Evolutionary conservation across 139 green algal genomes (phyloP).

Genomic region (Volvox africanus): DNA sequence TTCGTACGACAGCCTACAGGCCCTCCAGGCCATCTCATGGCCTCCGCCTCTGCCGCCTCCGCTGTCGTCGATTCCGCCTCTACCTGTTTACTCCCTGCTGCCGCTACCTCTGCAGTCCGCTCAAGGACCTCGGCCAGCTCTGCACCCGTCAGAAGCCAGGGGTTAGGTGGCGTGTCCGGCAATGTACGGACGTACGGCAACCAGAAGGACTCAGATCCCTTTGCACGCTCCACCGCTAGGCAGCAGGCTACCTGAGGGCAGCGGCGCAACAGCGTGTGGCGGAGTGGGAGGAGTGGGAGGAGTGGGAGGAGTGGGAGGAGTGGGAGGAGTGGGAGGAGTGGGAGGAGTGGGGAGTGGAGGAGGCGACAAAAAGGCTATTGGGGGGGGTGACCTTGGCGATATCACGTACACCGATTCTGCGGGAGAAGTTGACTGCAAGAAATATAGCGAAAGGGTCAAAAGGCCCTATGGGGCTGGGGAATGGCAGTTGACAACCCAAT

Average conservation of each 20-base stretch:
- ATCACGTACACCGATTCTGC: no score
- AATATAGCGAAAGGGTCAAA: no score
- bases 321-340: no score
- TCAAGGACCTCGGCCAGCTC: constrained; percentile 19
- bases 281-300: no score
- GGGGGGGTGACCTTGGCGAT: no score
- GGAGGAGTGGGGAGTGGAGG: no score
- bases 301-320: no score
- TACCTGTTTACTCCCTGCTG: background rate
- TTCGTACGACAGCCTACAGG: background rate
- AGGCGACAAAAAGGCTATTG: background rate
- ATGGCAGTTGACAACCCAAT: no score
- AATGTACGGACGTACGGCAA: constrained; percentile 17
- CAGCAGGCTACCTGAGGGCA: background rate
- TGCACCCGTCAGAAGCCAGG: background rate
- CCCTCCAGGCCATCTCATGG: background rate
- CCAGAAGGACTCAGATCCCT: constrained; percentile 38
- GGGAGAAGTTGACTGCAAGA: no score
- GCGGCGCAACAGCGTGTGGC: background rate
- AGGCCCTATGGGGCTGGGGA: no score
- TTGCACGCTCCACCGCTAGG: background rate
- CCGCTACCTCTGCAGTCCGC: background rate
- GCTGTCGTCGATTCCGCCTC: background rate
- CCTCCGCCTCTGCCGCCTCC: background rate
- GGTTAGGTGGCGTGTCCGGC: constrained; percentile 19